These are phyloP conservation scores for Trametes elegans DNA, from an alignment of 768 basidiomycete genomes.

Conservation along the genomic window DNA sequence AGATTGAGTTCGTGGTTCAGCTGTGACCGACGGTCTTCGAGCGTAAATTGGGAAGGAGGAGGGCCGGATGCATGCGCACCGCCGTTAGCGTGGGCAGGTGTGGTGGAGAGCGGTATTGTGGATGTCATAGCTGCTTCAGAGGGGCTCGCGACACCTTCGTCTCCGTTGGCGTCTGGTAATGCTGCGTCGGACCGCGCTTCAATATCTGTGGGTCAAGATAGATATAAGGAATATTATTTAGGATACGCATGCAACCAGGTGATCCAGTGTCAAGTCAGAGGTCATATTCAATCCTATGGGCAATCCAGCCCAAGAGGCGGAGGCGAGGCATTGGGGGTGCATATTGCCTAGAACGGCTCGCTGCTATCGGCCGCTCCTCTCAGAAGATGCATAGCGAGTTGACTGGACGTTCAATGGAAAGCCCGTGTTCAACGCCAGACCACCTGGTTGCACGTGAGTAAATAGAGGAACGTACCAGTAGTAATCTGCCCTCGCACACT, in stretches of 20 bases:
- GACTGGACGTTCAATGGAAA: background rate
- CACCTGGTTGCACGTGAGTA: background rate
- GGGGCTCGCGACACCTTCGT: constrained; percentile 1
- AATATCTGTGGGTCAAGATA: constrained; percentile 7
- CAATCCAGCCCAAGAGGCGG: too few relatives aligned
- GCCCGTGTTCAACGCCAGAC: background rate
- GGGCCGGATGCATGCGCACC: constrained; percentile 21
- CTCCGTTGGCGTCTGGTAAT: constrained; percentile 5
- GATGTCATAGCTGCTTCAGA: constrained; percentile 11
- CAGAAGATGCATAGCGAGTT: constrained; percentile 4
- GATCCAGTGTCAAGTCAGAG: background rate
- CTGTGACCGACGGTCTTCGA: constrained; percentile 65
- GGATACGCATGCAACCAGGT: background rate
- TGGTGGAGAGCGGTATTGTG: constrained; percentile 6
- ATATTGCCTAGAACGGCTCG: background rate
- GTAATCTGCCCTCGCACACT: constrained; percentile 62
- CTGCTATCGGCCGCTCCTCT: background rate
- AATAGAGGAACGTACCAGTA: constrained; percentile 38
- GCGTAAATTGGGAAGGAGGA: constrained; percentile 40
- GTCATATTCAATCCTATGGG: too few relatives aligned
- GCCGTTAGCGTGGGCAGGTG: constrained; percentile 4
- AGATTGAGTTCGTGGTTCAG: constrained; percentile 66
- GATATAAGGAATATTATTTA: background rate
- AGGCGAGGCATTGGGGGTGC: too few relatives aligned
- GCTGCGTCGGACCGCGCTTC: constrained; percentile 12